phyloP scores from a whole-genome alignment of 495 filamentous ascomycete genomes.

The Neurospora intermedia region DNA sequence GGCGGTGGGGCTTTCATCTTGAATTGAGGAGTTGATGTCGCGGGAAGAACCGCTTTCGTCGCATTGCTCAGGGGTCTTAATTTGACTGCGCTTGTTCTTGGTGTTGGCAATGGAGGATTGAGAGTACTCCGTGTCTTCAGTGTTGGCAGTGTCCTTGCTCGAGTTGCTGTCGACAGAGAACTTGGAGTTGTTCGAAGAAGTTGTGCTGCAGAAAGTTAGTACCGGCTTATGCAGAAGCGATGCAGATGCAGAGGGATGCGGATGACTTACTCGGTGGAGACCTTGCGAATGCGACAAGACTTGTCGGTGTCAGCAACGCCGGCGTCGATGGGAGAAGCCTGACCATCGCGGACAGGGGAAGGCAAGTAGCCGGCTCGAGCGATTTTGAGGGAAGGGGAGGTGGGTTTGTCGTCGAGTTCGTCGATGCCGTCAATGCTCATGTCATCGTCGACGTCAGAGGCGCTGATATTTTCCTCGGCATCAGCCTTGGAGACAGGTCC shows the following conservation, averaged over 20 bases:
- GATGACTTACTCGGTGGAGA: background rate
- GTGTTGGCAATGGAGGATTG: background rate
- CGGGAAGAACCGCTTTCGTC: background rate
- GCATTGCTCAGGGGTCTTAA: background rate
- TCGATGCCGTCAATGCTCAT: background rate
- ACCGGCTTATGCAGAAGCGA: background rate
- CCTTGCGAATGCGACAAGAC: background rate
- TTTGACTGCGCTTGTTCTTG: background rate
- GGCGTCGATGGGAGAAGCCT: background rate
- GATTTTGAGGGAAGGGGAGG: fast-evolving
- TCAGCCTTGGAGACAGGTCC: background rate
- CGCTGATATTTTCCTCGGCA: background rate
- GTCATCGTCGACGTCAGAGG: background rate
- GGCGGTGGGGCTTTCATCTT: background rate
- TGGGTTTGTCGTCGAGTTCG: background rate
- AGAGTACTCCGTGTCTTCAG: background rate
- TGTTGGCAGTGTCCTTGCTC: background rate
- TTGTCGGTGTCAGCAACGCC: background rate
- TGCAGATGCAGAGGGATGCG: background rate
- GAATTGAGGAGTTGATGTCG: background rate
- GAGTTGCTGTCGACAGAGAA: background rate
- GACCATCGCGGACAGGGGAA: background rate
- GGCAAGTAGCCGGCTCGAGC: background rate
- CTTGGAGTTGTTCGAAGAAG: background rate
- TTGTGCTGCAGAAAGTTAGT: background rate